Evolutionary conservation across 177 flowering plant genomes (phyloP).

Genomic region (Tripterygium wilfordii): DNA sequence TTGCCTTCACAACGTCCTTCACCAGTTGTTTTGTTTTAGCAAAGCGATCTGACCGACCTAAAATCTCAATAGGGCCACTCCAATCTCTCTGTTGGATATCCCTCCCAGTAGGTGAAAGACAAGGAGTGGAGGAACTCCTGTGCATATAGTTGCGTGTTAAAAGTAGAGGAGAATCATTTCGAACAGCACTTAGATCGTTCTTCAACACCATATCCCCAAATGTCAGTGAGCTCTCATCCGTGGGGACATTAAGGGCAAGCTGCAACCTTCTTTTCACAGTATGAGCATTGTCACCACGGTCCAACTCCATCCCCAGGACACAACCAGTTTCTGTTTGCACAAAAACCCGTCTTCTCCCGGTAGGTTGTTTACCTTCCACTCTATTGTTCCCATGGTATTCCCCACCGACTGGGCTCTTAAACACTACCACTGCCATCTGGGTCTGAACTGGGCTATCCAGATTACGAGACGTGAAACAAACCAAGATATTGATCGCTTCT

Average conservation of each 20-base stretch:
- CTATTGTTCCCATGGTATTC: slow-evolving; percentile 40
- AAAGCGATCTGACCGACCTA: slow-evolving; percentile 41
- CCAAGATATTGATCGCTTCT: slow-evolving; percentile 1
- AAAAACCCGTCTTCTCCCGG: slow-evolving; percentile 65
- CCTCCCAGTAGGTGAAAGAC: slow-evolving; percentile 54
- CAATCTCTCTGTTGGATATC: slow-evolving; percentile 58
- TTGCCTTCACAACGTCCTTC: slow-evolving; percentile 54
- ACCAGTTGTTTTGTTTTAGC: slow-evolving; percentile 31
- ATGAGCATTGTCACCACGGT: slow-evolving; percentile 63
- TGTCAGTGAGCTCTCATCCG: slow-evolving; percentile 61
- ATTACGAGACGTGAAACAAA: slow-evolving; percentile 44
- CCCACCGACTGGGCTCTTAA: slow-evolving; percentile 43
- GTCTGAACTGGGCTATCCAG: slow-evolving; percentile 65
- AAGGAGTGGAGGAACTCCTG: slow-evolving; percentile 73
- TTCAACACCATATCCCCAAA: slow-evolving; percentile 67
- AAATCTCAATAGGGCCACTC: slow-evolving; percentile 66
- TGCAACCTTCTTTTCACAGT: slow-evolving; percentile 70
- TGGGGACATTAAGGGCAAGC: slow-evolving; percentile 56
- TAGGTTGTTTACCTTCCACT: slow-evolving; percentile 31
- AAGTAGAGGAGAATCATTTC: slow-evolving; percentile 64
- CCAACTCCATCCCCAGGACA: slow-evolving; percentile 70
- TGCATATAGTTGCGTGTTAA: slow-evolving; percentile 48
- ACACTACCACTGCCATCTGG: slow-evolving; percentile 54
- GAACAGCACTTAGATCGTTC: slow-evolving; percentile 63
- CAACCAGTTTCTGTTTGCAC: slow-evolving; percentile 78